phyloP scores from a whole-genome alignment of 2,329 filamentous ascomycete genomes.

The Neoscytalidium dimidiatum region DNA sequence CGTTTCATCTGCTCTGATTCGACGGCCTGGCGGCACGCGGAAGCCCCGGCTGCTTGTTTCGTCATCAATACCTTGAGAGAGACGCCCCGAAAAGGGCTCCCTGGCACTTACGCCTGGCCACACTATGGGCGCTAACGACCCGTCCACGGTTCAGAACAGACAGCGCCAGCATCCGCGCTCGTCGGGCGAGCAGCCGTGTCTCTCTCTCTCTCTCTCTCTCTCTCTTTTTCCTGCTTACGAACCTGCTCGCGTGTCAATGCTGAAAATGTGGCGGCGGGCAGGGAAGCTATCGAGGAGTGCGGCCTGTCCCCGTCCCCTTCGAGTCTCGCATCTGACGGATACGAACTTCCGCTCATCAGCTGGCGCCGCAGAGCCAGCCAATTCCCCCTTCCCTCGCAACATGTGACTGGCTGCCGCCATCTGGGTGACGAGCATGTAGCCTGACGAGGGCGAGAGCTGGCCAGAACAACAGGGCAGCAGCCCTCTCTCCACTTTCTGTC shows the following conservation, averaged over 20 bases:
- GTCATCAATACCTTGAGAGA: slow-evolving; percentile 7
- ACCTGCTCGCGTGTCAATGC: background rate
- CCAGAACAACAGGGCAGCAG: background rate
- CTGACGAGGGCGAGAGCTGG: background rate
- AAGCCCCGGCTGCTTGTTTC: slow-evolving; percentile 11
- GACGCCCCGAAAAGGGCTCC: background rate
- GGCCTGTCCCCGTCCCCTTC: background rate
- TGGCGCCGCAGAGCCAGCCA: background rate
- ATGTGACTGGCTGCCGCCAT: background rate
- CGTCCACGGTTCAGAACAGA: slow-evolving; percentile 1
- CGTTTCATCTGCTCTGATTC: background rate
- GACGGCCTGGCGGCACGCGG: background rate
- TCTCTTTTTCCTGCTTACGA: background rate
- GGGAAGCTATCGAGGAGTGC: background rate
- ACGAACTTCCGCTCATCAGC: background rate
- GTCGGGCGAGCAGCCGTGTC: background rate
- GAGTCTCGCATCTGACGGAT: background rate
- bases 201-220: background rate
- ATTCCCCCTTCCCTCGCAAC: background rate
- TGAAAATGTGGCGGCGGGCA: background rate
- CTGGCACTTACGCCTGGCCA: slow-evolving; percentile 5
- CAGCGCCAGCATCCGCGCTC: background rate
- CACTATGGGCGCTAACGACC: slow-evolving; percentile 8
- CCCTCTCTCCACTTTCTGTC: background rate
- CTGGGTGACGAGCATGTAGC: background rate